Base-by-base conservation (phyloP, 495 filamentous ascomycete species). In the Penicillium flavigenum region DNA sequence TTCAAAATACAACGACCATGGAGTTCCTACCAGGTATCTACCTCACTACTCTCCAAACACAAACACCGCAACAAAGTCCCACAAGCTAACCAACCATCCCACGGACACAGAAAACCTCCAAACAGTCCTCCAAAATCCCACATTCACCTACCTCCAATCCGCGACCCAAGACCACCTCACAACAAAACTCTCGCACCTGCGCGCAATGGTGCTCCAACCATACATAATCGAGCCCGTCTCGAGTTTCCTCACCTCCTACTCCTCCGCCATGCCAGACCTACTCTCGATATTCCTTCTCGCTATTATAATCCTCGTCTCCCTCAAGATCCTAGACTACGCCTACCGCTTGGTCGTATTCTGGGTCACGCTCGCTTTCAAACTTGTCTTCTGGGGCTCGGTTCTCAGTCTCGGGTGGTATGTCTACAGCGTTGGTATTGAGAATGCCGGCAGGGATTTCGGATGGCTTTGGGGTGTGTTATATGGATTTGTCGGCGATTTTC, bases 291-390 rank as follows among this genome's bases (percentile, higher is more conserved):
- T 86, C 5, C 66, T 81, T 36, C 71, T 88, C 14, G 61, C 82
- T 1, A 54, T 85, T 41, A 58, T 83, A 43, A 62, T 92, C 32
- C 65, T 90, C 57, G 48, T 90, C 47, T 81, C 81, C 17, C 70
- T 92, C 57, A 82, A 86, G 65, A 63, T 91, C 51, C 71, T 94
- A n/a, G 73, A 84, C 64, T 84, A 85, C 67, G 70, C 87, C 26
- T 83, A 82, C 47, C 79, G 88, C 36, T 70, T 89, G 3, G 72
- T 95, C 51, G 76, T 91, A 65, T 93, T 83, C 69, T 91, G 89
- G 84, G 78, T 89, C n/a, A 66, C 75, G 41, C 64, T 93, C 46
- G 78, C 74, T 6, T 64, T 88, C 54, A 67, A 79, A 29, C 17
- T 90, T 43, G 56, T 80, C 0, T 81, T 89, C 47, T 94, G 83